Base-by-base conservation (phyloP, 1,139 yeast genomes). In the Meyerozyma carpophila region DNA sequence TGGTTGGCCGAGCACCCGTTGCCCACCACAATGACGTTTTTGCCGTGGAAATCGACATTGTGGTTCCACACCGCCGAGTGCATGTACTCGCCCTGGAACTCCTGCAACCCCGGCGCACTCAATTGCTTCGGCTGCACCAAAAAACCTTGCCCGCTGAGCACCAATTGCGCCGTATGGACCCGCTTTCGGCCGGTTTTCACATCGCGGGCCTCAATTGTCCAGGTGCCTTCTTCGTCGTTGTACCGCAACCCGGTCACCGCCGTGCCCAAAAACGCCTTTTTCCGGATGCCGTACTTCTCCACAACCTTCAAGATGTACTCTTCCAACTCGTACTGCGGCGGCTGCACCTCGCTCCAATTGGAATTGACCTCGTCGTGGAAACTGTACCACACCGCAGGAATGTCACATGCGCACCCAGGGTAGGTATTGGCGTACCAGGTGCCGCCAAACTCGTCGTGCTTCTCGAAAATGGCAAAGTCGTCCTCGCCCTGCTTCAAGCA, bases 11-110 rank as follows among this genome's bases (percentile, higher is more conserved):
- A 57, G 36, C 63, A 59, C 3, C 63, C 63, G 41, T 55, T 53
- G 5, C 63, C 63, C 34, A 59, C 44, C 11, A 59, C 61, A 7
- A 57, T 57, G 14, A 59, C 61, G n/a, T 52, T 51, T 43, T 58
- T 59, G 13, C 48, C 46, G 37, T 54, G 47, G 61, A 62, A 7
- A 60, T 65, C 63, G n/a, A 71, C 70, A 10, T 56, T 47, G 49
- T 73, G 71, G 47, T 76, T 68, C 73, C 77, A 76, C 37, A 71
- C 55, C 1, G 75, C 77, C 1, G 79, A 70, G 51, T 76, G 81
- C 66, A 74, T 65, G 52, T 68, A 70, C 4, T 52, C 53, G 3
- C 81, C 81, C 50, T 72, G 59, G 54, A 69, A 76, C 21, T 69
- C 72, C 39, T 31, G 10, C 41, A 76, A 51, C 0, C 79, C 78